A percentile compares a stretch with the other conserved stretches of the same genome.
Evolutionary conservation across 2,329 filamentous ascomycete species (phyloP).

Genomic region (Penicillium sp.): DNA sequence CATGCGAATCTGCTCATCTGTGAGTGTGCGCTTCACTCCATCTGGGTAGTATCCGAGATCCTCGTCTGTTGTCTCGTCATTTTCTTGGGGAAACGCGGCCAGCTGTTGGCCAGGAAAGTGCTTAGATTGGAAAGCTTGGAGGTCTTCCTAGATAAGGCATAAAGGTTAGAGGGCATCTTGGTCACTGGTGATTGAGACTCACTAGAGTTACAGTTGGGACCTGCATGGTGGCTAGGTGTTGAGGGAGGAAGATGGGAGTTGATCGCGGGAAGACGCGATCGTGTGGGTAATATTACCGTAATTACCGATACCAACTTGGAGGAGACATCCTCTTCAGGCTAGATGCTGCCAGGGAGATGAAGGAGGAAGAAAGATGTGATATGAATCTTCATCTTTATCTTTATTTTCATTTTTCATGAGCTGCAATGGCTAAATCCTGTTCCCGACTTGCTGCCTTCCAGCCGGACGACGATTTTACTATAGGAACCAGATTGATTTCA

Average conservation of each 20-base stretch:
- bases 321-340: not conserved
- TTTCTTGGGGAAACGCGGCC: conserved; percentile 5
- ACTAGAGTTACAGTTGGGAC: conserved; percentile 38
- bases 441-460: too few species aligned
- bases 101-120: conserved; percentile 50
- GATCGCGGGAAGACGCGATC: conserved; percentile 12
- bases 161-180: not conserved
- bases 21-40: conserved; percentile 82
- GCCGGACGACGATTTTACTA: too few species aligned
- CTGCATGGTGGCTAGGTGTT: conserved; percentile 14
- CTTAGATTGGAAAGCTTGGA: conserved; percentile 55
- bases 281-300: conserved; percentile 2
- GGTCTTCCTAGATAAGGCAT: conserved; percentile 51
- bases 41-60: conserved; percentile 81
- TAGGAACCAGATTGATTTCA: too few species aligned
- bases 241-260: conserved; percentile 1
- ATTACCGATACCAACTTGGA: not conserved
- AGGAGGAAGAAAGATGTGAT: too few species aligned
- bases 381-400: too few species aligned
- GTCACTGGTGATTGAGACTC: conserved; percentile 5
- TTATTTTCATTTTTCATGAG: too few species aligned
- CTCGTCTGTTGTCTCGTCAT: conserved; percentile 45
- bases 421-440: too few species aligned
- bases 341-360: too few species aligned
- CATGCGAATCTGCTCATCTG: conserved; percentile 84